These are phyloP conservation scores for Zizania palustris DNA, from an alignment of 202 grass and related monocot genomes.

Conservation along the genomic window DNA sequence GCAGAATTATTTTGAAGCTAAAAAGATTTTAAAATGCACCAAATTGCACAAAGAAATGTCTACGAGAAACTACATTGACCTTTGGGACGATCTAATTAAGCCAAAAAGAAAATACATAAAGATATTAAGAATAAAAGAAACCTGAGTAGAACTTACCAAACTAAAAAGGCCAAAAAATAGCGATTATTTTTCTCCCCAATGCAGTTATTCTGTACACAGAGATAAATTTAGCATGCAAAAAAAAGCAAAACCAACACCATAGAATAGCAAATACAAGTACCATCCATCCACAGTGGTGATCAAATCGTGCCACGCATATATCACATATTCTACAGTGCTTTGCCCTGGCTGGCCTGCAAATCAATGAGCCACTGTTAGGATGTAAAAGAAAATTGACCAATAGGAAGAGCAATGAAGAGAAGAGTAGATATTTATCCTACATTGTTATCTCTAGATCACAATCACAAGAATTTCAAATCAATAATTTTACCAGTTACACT, in stretches of 20 bases:
- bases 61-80: not conserved
- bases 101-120: slow-evolving; percentile 21
- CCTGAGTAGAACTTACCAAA: slow-evolving; percentile 70
- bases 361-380: slow-evolving; percentile 43
- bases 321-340: slow-evolving; percentile 99
- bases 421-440: not conserved
- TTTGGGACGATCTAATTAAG: slow-evolving; percentile 32
- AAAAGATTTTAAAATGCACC: slow-evolving; percentile 20
- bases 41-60: not conserved
- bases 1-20: slow-evolving; percentile 14
- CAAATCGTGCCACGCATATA: slow-evolving; percentile 94
- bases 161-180: slow-evolving; percentile 93
- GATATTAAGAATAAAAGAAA: slow-evolving; percentile 34
- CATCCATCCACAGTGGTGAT: slow-evolving; percentile 99
- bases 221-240: slow-evolving; percentile 37
- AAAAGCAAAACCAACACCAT: slow-evolving; percentile 38
- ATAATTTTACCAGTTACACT: slow-evolving; percentile 29
- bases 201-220: slow-evolving; percentile 89
- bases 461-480: slow-evolving; percentile 36
- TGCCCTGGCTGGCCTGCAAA: slow-evolving; percentile 92
- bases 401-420: slow-evolving; percentile 15
- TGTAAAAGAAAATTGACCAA: slow-evolving; percentile 36
- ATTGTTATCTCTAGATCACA: slow-evolving; percentile 28
- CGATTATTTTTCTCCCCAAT: slow-evolving; percentile 98
- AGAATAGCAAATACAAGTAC: slow-evolving; percentile 51